These are phyloP conservation scores for Neurospora sp. DNA, from an alignment of 495 filamentous ascomycete genomes.

Conservation along the genomic window DNA sequence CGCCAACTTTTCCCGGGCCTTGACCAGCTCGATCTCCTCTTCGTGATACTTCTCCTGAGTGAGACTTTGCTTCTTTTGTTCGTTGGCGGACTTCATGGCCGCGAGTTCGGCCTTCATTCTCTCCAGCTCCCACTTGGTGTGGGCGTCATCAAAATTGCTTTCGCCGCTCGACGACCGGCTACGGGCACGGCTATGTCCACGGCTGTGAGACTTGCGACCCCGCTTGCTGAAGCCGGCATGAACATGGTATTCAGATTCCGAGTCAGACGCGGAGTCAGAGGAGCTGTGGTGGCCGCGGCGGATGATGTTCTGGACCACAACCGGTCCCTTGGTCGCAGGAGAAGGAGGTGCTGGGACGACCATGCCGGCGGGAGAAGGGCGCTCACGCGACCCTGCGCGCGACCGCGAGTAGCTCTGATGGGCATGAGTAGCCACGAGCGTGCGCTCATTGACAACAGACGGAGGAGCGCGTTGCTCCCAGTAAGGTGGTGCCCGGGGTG, in stretches of 20 bases:
- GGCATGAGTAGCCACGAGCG: conserved; percentile 22
- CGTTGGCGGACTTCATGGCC: conserved; percentile 7
- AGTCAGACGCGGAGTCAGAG: conserved; percentile 27
- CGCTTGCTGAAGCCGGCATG: conserved; percentile 4
- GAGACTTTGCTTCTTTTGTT: conserved; percentile 12
- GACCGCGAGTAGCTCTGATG: conserved; percentile 23
- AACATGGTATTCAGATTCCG: conserved; percentile 4
- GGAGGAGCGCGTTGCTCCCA: conserved; percentile 3
- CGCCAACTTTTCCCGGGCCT: conserved; percentile 12
- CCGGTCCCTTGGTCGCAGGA: conserved; percentile 14
- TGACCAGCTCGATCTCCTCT: conserved; percentile 4
- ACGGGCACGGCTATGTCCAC: conserved; percentile 12
- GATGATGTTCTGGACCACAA: conserved; percentile 43
- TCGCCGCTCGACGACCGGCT: conserved; percentile 17
- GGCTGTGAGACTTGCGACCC: conserved; percentile 10
- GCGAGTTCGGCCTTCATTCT: conserved; percentile 11
- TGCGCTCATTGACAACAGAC: conserved; percentile 16
- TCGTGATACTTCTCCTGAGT: conserved; percentile 5
- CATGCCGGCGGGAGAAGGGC: conserved; percentile 20
- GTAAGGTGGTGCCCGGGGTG: conserved; percentile 12
- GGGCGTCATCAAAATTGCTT: conserved; percentile 20
- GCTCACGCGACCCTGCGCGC: conserved; percentile 33
- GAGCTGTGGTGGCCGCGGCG: conserved; percentile 10
- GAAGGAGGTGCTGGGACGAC: neutral
- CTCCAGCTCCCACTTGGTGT: conserved; percentile 15